phyloP scores from a whole-genome alignment of 176 grass and related monocot species.

The Poa annua region DNA sequence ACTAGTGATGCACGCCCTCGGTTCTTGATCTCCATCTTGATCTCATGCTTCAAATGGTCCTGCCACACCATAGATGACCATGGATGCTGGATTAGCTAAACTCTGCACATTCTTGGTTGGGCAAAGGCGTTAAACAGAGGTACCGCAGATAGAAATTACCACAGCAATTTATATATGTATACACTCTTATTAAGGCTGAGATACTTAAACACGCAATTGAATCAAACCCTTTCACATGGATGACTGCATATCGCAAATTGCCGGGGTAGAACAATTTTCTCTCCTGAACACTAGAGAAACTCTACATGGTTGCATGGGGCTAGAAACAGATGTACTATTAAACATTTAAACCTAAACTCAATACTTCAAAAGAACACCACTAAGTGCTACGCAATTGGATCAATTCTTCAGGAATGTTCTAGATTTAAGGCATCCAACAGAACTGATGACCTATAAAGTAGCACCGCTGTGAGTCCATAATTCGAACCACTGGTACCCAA shows the following conservation, averaged over 20 bases:
- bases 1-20: slow-evolving; percentile 77
- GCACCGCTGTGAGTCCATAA: background rate
- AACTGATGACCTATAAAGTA: background rate
- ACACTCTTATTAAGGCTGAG: background rate
- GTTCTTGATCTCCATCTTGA: slow-evolving; percentile 84
- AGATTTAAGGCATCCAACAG: background rate
- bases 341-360: background rate
- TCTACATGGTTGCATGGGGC: background rate
- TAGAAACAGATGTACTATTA: background rate
- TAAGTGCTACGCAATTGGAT: background rate
- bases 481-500: background rate
- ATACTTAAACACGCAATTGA: background rate
- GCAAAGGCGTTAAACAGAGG: slow-evolving; percentile 11
- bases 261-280: background rate
- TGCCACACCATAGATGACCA: slow-evolving; percentile 44
- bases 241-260: background rate
- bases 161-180: background rate
- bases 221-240: background rate
- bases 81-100: background rate
- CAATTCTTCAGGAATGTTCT: background rate
- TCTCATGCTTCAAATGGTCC: slow-evolving; percentile 93
- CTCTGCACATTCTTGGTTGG: background rate
- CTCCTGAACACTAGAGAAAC: background rate
- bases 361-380: background rate
- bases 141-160: background rate